Conservation (phyloP, 805 yeast genomes). For the Komagataella ulmi region DNA sequence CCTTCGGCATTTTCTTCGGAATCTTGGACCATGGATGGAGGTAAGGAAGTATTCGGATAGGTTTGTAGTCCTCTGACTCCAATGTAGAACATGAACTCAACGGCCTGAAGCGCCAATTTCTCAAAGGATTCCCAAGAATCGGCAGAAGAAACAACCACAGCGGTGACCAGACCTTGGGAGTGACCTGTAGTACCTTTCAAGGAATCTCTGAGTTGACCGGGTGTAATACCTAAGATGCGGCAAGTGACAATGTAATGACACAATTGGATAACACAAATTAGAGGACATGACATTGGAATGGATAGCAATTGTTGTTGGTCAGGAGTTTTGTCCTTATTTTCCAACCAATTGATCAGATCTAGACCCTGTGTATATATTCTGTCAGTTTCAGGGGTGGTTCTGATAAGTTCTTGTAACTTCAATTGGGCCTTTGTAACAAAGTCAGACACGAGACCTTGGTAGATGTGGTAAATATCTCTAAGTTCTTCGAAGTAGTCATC, state of each 20-base stretch:
- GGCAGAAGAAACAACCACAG: slow-evolving; percentile 76
- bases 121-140: slow-evolving; percentile 79
- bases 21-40: slow-evolving; percentile 88
- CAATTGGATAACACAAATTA: slow-evolving; percentile 90
- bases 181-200: slow-evolving; percentile 78
- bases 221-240: slow-evolving; percentile 70
- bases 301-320: slow-evolving; percentile 76
- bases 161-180: slow-evolving; percentile 86
- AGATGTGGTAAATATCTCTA: slow-evolving; percentile 68
- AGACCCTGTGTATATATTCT: slow-evolving; percentile 91
- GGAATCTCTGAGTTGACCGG: slow-evolving; percentile 69
- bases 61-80: slow-evolving; percentile 85
- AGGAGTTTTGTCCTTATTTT: slow-evolving; percentile 76
- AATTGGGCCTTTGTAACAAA: slow-evolving; percentile 59
- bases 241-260: slow-evolving; percentile 87
- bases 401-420: slow-evolving; percentile 53
- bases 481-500: slow-evolving; percentile 97
- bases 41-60: slow-evolving; percentile 87
- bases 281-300: slow-evolving; percentile 94
- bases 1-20: slow-evolving; percentile 93
- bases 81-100: slow-evolving; percentile 78
- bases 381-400: slow-evolving; percentile 62
- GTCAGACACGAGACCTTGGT: slow-evolving; percentile 62
- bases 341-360: slow-evolving; percentile 80
- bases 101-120: slow-evolving; percentile 59